A percentile compares a stretch with the other conserved stretches of the same genome.
Evolutionary conservation across 2,329 filamentous ascomycete species (phyloP).

Genomic region (Stagonosporopsis vannaccii): DNA sequence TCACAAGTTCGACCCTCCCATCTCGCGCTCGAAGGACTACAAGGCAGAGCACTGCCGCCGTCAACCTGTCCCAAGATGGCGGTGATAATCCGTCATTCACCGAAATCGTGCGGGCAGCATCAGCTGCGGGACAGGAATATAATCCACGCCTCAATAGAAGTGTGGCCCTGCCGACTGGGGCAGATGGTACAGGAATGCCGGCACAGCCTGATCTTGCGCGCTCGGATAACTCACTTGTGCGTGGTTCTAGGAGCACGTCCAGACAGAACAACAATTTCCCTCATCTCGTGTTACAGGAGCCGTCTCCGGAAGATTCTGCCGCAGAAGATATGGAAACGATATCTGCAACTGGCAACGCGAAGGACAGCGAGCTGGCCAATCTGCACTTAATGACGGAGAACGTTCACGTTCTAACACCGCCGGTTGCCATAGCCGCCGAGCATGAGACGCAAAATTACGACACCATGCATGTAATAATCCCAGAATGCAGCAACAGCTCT

Average conservation of each 20-base stretch:
- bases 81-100: neutral
- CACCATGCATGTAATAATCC: neutral
- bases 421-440: neutral
- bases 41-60: neutral
- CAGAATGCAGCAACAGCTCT: neutral
- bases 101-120: neutral
- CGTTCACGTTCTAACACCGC: neutral
- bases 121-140: neutral
- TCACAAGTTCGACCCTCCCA: neutral
- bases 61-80: neutral
- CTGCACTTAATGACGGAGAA: constrained; percentile 1
- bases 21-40: neutral
- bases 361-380: neutral
- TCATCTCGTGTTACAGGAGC: neutral
- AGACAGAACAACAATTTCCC: neutral
- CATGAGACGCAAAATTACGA: neutral
- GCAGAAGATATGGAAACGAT: neutral
- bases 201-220: neutral
- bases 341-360: neutral
- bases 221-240: neutral
- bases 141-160: neutral
- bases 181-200: neutral
- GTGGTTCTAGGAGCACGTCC: neutral
- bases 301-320: constrained; percentile 5
- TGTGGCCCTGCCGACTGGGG: too few species aligned